Base-by-base conservation (phyloP, 768 basidiomycete genomes). In the Tricholoma matsutake region DNA sequence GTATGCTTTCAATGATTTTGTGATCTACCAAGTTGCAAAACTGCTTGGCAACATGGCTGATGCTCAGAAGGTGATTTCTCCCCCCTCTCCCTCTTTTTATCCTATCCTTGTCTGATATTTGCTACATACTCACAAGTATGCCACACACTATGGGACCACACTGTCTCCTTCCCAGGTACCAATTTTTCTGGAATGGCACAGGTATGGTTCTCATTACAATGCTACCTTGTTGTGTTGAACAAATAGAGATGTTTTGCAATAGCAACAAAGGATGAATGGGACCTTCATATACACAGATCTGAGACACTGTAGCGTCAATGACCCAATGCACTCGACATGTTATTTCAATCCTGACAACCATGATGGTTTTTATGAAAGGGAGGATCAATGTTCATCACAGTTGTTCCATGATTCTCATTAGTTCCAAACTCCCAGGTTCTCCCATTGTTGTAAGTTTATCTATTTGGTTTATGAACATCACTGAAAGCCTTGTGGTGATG, bases 361-460 rank as follows among this genome's bases (percentile, higher is more conserved):
- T 10, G 86, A 88, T 67, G 86, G 86, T 0, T 88, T 87, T 68
- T 88, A 88, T 65, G 86, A 88, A 74, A 77, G 76, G 45, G n/a
- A 31, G 28, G 10, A 29, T 45, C 4, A 14, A 18, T 6, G 1
- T 16, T 39, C 6, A 8, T 16, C 14, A 37, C 55, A 43, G 6
- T 35, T 39, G 7, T n/a, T 57, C 3, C 1, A 29, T 31, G 14
- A 31, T 31, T 34, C 18, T 43, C 7, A 43, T 4, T n/a, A 7
- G 28, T 31, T 31, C 49, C 28, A 51, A 51, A 18, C 14, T 2
- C 35, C 2, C 8, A 57, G 56, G 56, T 34, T 84, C 84, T 4
- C 86, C 86, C 0, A 79, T 86, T 45, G 78, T 84, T 37, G 86
- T 86, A 70, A 13, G 45, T 20, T 39, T 34, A 25, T 59, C 20